Base-by-base conservation (phyloP, 163 green algal genomes). In the Prototheca stagnorum region DNA sequence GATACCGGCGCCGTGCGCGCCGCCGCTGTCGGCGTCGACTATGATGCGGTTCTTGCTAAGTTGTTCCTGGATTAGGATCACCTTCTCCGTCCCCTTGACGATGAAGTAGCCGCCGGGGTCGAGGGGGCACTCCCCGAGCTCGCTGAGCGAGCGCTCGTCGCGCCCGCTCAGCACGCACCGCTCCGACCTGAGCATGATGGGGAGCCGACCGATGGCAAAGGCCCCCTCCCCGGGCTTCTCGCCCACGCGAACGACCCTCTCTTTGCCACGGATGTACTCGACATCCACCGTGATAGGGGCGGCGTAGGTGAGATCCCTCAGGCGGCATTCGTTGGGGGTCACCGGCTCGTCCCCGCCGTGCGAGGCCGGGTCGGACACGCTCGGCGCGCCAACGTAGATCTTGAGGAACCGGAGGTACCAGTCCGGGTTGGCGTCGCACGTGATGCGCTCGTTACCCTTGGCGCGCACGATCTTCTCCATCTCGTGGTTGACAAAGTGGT, bases 11-110 rank as follows among this genome's bases (percentile, higher is more conserved):
- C 78, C 55, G 47, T 42, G 34, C n/a, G 64, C 40, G 2, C 68
- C 64, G 29, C 85, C 59, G 35, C 50, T 67, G 68, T 88, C 84
- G 0, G 72, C 68, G 66, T 97, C 88, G 47, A 99, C 84, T 64
- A 99, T 93, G 65, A 99, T 94, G 44, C 90, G 73, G 69, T 99
- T 99, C 72, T 97, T 99, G 51, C 60, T 81, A 49, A 98, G 77
- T 74, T 99, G 88, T 75, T 99, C 90, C 64, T 99, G 90, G 64
- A 97, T 99, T 9, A 99, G 72, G 47, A 99, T 94, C 5, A 96
- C 88, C 68, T 95, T 92, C 61, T 92, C 81, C 14, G 81, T 85
- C 49, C 81, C 81, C 56, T 74, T 82, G 26, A 93, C 80, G 11
- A 99, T 75, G 57, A 99, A 99, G 72, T 99, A 99, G 26, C 90